Evolutionary conservation across 2,329 filamentous ascomycete genomes (phyloP).

Genomic region (Rhinocladiella mackenziei): DNA sequence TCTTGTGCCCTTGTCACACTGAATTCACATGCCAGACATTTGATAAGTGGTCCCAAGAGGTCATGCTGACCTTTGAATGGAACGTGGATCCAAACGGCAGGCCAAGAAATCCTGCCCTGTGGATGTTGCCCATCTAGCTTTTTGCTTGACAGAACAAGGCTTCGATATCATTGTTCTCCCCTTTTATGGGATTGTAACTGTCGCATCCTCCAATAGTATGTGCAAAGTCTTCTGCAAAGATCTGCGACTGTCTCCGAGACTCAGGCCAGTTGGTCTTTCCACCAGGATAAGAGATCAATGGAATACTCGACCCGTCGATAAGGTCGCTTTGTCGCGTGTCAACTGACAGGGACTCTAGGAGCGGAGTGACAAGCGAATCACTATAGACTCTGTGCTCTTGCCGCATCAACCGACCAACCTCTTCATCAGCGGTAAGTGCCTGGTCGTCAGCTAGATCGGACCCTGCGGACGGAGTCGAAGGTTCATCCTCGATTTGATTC

Average conservation of each 20-base stretch:
- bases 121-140: too few relatives aligned
- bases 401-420: conserved; percentile 17
- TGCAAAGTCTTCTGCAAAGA: conserved; percentile 22
- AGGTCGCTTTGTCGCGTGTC: not conserved
- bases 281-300: conserved; percentile 18
- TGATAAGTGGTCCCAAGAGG: too few relatives aligned
- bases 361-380: conserved; percentile 11
- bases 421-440: conserved; percentile 22
- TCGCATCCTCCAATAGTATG: conserved; percentile 15
- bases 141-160: conserved; percentile 17
- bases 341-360: conserved; percentile 10
- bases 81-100: too few relatives aligned
- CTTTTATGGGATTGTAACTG: conserved; percentile 5
- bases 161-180: conserved; percentile 4
- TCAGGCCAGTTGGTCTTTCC: conserved; percentile 8
- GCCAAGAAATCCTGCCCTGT: too few relatives aligned
- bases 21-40: too few relatives aligned
- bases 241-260: conserved; percentile 3
- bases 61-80: too few relatives aligned
- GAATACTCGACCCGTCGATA: conserved; percentile 2
- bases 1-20: too few relatives aligned
- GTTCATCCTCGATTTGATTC: not conserved
- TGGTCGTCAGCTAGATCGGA: conserved; percentile 4
- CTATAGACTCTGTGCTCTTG: conserved; percentile 10
- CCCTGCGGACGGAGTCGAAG: not conserved